phyloP scores from a whole-genome alignment of 495 filamentous ascomycete genomes.

The Podospora tetraspora region DNA sequence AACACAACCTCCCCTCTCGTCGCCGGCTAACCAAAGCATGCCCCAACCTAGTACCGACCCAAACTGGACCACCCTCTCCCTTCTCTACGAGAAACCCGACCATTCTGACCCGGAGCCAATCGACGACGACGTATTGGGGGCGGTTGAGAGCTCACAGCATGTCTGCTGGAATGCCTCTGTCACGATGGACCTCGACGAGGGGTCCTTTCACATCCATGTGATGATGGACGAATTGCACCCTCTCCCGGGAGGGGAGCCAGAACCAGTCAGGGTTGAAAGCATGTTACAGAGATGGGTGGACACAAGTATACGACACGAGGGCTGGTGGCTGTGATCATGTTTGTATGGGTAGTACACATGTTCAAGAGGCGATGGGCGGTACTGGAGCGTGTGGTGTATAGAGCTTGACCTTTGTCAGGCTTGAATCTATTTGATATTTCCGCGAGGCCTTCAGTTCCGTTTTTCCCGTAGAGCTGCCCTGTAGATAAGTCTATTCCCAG shows the following conservation, averaged over 20 bases:
- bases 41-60: slow-evolving; percentile 4
- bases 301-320: slow-evolving; percentile 12
- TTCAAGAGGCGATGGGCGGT: too few relatives aligned
- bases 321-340: slow-evolving; percentile 13
- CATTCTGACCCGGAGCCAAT: background rate
- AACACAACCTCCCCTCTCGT: background rate
- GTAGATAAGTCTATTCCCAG: too few relatives aligned
- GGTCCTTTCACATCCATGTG: background rate
- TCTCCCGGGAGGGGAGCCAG: background rate
- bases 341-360: too few relatives aligned
- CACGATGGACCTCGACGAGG: background rate
- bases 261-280: background rate
- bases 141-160: background rate
- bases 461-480: too few relatives aligned
- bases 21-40: background rate
- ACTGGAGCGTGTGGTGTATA: too few relatives aligned
- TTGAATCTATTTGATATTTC: too few relatives aligned
- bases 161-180: background rate
- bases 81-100: slow-evolving; percentile 13
- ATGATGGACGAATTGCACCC: background rate
- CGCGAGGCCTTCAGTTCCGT: too few relatives aligned
- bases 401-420: too few relatives aligned
- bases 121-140: background rate
- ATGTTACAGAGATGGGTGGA: slow-evolving; percentile 10
- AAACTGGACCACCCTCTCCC: slow-evolving; percentile 18